These are phyloP conservation scores for Parachlorella kessleri DNA, from an alignment of 139 green algal species.

Conservation along the genomic window DNA sequence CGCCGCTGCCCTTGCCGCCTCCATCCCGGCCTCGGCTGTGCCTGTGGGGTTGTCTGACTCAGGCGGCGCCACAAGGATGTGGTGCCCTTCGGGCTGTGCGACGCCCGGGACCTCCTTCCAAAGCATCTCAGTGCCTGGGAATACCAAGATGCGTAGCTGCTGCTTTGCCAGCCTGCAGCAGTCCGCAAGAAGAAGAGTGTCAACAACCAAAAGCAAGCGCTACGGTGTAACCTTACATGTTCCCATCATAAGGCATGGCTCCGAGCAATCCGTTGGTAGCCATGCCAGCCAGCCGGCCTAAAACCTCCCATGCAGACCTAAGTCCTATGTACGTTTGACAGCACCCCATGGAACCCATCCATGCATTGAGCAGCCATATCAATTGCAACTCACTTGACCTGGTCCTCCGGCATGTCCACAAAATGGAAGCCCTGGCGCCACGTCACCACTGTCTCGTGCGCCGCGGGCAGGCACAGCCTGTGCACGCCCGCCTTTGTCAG, in stretches of 20 bases:
- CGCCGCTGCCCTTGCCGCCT: not conserved
- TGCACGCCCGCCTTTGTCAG: constrained; percentile 45
- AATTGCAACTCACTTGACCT: constrained; percentile 33
- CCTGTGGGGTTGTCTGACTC: not conserved
- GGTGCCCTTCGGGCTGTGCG: constrained; percentile 9
- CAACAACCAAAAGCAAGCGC: no score
- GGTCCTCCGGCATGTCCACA: constrained; percentile 47
- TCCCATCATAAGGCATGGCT: no score
- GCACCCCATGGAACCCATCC: no score
- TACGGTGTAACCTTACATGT: no score
- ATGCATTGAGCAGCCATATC: no score
- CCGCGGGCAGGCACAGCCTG: constrained; percentile 53
- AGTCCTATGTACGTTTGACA: no score
- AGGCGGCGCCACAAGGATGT: constrained; percentile 21
- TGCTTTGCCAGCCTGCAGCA: constrained; percentile 42
- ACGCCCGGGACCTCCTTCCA: constrained; percentile 33
- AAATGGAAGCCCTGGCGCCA: constrained; percentile 67
- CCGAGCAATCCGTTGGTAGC: no score
- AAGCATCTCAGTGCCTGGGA: constrained; percentile 72
- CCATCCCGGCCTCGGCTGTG: not conserved
- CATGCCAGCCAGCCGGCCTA: no score
- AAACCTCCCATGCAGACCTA: no score
- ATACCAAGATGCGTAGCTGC: constrained; percentile 81
- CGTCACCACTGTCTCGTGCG: constrained; percentile 55
- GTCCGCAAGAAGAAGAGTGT: no score